These are phyloP conservation scores for Fusarium protoensiforme DNA, from an alignment of 2,329 filamentous ascomycete species.

Conservation along the genomic window DNA sequence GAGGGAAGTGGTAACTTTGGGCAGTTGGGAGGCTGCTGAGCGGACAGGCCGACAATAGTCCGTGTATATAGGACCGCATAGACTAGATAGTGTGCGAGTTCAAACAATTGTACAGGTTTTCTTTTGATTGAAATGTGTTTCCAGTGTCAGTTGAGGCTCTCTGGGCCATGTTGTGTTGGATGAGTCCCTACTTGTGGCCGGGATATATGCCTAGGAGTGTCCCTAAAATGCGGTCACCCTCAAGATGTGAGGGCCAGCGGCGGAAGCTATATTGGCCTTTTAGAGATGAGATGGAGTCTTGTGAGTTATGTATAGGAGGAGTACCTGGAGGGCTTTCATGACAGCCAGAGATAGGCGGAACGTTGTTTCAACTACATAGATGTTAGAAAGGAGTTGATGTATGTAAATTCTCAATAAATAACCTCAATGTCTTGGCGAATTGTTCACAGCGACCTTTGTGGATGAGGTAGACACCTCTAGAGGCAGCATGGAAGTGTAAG, in stretches of 20 bases:
- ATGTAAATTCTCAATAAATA: background rate
- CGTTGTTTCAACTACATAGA: too few species aligned
- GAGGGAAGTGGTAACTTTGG: constrained; percentile 9
- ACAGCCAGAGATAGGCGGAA: background rate
- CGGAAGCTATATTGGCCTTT: background rate
- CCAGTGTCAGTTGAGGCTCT: background rate
- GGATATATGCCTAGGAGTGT: background rate
- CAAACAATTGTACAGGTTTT: constrained; percentile 46
- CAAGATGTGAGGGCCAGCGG: background rate
- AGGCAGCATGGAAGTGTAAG: background rate
- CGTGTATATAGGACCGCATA: constrained; percentile 48
- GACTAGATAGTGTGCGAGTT: constrained; percentile 44
- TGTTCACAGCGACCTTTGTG: background rate
- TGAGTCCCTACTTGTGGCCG: too few species aligned
- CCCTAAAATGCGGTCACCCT: background rate
- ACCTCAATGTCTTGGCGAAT: background rate
- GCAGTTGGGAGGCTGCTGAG: constrained; percentile 16
- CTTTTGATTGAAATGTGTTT: constrained; percentile 30
- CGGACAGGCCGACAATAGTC: constrained; percentile 36
- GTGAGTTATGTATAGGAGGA: too few species aligned
- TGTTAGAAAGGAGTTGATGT: background rate
- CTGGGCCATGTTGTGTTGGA: background rate
- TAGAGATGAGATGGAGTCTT: background rate
- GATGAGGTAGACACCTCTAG: too few species aligned
- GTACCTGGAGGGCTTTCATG: background rate